Conservation (phyloP, 768 basidiomycete genomes). For the Russula sp. region DNA sequence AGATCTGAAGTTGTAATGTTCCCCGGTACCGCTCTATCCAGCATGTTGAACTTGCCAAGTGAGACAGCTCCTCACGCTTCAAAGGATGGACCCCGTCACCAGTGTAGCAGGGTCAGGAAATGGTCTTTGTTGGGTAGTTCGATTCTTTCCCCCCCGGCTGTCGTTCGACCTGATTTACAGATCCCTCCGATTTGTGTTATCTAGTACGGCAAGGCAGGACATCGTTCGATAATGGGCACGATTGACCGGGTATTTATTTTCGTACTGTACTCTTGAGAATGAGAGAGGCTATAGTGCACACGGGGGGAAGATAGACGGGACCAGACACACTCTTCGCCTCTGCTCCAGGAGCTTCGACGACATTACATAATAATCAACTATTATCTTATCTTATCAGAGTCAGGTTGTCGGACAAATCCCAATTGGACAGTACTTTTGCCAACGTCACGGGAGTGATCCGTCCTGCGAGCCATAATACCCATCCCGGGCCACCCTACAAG, state of each 20-base stretch:
- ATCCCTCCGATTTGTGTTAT: background rate
- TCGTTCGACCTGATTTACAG: background rate
- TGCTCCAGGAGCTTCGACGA: no score
- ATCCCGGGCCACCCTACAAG: no score
- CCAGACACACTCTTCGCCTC: no score
- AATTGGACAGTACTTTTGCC: background rate
- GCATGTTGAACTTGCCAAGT: background rate
- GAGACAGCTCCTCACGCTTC: background rate
- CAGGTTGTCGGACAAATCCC: no score
- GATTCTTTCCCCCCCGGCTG: background rate
- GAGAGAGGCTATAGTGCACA: no score
- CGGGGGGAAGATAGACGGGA: no score
- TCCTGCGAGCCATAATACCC: no score
- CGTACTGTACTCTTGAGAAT: background rate
- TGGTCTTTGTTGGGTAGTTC: background rate
- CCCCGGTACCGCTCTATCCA: background rate
- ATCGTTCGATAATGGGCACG: background rate
- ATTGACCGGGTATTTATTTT: background rate
- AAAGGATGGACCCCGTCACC: background rate
- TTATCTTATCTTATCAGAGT: no score
- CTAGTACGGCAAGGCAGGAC: background rate
- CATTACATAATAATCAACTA: no score
- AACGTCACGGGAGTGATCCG: background rate
- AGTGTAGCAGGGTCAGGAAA: background rate
- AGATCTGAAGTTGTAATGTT: no score